Evolutionary conservation across 805 yeast species (phyloP).

Genomic region (Priceomyces castillae): DNA sequence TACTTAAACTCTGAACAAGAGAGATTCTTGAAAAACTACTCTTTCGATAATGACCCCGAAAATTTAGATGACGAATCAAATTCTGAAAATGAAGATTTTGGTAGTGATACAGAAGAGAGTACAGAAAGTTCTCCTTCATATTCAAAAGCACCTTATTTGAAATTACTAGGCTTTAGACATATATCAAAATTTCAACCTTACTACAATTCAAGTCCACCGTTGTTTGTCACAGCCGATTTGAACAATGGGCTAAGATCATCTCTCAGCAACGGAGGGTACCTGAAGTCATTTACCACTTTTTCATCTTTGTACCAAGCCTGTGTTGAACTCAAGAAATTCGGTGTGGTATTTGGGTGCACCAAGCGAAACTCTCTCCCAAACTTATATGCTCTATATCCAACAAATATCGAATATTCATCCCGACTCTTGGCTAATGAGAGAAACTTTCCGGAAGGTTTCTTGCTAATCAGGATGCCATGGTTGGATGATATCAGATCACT

Average conservation of each 20-base stretch:
- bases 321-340: slow-evolving; percentile 49
- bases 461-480: slow-evolving; percentile 67
- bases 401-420: slow-evolving; percentile 27
- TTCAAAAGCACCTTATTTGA: slow-evolving; percentile 48
- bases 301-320: slow-evolving; percentile 65
- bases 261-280: slow-evolving; percentile 36
- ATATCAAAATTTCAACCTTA: slow-evolving; percentile 44
- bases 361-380: slow-evolving; percentile 54
- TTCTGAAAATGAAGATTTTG: slow-evolving; percentile 8
- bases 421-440: slow-evolving; percentile 9
- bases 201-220: slow-evolving; percentile 53
- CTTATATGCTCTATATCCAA: slow-evolving; percentile 60
- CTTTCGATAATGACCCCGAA: slow-evolving; percentile 33
- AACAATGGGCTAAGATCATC: slow-evolving; percentile 35
- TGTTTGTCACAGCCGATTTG: slow-evolving; percentile 65
- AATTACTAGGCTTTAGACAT: slow-evolving; percentile 66
- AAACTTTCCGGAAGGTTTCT: slow-evolving; percentile 68
- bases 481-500: slow-evolving; percentile 68
- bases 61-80: neutral
- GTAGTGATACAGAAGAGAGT: slow-evolving; percentile 12
- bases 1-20: slow-evolving; percentile 24
- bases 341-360: slow-evolving; percentile 69
- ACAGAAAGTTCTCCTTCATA: slow-evolving; percentile 10
- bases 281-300: slow-evolving; percentile 66
- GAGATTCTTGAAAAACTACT: slow-evolving; percentile 27